Evolutionary conservation across 2,329 filamentous ascomycete genomes (phyloP).

Genomic region (Elsinoe perseae): DNA sequence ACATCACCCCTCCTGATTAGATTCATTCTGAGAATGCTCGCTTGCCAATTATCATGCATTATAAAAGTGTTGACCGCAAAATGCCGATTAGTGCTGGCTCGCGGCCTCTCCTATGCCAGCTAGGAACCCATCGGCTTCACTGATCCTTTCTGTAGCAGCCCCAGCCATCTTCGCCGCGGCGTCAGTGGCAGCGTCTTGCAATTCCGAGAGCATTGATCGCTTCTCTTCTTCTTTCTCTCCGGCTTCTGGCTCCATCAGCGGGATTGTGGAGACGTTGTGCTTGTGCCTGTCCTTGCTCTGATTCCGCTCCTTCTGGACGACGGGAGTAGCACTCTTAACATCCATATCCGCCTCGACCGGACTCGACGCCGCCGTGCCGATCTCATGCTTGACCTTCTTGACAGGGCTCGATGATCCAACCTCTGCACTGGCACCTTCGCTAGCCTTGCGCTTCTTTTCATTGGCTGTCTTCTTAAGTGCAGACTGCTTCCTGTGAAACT

Average conservation of each 20-base stretch:
- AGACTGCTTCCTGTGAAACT: conserved; percentile 54
- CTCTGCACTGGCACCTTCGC: background rate
- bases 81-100: background rate
- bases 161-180: background rate
- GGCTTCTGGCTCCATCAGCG: background rate
- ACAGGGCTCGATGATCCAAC: background rate
- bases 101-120: background rate
- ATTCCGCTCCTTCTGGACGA: background rate
- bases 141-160: background rate
- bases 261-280: background rate
- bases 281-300: background rate
- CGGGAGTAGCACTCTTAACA: background rate
- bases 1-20: background rate
- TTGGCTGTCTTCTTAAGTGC: conserved; percentile 45
- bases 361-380: background rate
- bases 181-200: background rate
- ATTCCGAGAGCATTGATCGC: background rate
- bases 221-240: background rate
- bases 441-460: conserved; percentile 33
- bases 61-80: background rate
- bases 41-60: background rate
- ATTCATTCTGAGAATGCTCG: background rate
- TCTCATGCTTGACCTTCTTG: background rate
- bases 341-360: background rate
- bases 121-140: background rate